Evolutionary conservation across 495 filamentous ascomycete genomes (phyloP), one percentile per base, ranked within the genome.

Genomic region (Staphylotrichum longicolle): DNA sequence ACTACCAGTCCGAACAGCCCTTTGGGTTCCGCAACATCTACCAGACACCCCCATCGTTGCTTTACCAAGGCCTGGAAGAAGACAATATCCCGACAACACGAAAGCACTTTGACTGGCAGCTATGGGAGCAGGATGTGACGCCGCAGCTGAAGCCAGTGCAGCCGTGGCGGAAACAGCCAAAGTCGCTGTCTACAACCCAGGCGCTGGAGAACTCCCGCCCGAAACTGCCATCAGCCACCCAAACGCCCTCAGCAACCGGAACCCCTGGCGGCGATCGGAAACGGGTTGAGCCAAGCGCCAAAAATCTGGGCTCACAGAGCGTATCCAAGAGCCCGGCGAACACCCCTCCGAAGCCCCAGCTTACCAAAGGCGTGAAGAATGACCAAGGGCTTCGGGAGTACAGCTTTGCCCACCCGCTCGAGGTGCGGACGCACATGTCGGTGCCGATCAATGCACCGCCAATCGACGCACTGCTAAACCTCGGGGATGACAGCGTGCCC

Each of bases 371-470:
- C 15, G 33, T 63, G 8, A 60, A 61, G 20, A 59, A 39, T 32
- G 62, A 45, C 27, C 44, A 45, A 27, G 37, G 11, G 3, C 35
- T 65, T 35, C 66, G 70, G 33, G 59, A 60, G 50, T 51, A 45
- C 51, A 63, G 63, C 63, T 72, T 65, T 45, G 50, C 60, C 15
- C 49, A 68, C 47, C 66, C 65, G 40, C 64, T 68, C 1, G 57
- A 60, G 41, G 63, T 72, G 20, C 57, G 63, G 27, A 52, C 47
- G 34, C 33, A 60, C 11, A 20, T 49, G 41, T 39, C 15, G 32
- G 65, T 77, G 27, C 72, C 74, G 1, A 64, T 74, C 45, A 62
- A 74, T 9, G 72, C 64, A 8, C 68, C 76, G 5, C 73, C 73
- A 5, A 20, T 78, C 14, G 76, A 79, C 33, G 51, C 58, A 1